Percentiles rank a stretch among this genome's conserved stretches.
These are phyloP conservation scores for Leavenworthia alabamica DNA, from an alignment of 345 rosid genomes.

Conservation along the genomic window DNA sequence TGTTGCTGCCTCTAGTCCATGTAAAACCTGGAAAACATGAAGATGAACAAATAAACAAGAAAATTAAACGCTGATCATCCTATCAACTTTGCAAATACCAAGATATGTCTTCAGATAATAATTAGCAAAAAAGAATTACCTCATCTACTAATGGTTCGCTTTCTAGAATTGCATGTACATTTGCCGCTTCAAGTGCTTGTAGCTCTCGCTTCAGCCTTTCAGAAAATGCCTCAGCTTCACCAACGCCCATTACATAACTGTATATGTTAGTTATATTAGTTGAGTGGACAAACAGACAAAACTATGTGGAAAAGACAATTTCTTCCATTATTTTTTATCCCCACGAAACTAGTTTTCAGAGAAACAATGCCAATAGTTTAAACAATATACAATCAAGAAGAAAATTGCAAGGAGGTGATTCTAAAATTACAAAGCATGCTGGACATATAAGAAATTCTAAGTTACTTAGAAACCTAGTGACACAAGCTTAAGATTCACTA, in stretches of 20 bases:
- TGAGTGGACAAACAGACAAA: not conserved
- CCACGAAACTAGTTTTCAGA: not conserved
- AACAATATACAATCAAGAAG: not conserved
- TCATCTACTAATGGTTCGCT: constrained; percentile 90
- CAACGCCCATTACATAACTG: constrained; percentile 98
- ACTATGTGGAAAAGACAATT: not conserved
- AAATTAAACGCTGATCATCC: constrained; percentile 1
- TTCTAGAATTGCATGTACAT: constrained; percentile 97
- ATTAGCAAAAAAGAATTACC: constrained; percentile 35
- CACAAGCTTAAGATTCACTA: constrained; percentile 3
- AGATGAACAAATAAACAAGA: constrained; percentile 1
- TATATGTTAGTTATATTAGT: constrained; percentile 9
- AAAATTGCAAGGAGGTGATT: not conserved
- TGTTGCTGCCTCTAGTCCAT: constrained; percentile 93
- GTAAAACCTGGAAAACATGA: constrained; percentile 56
- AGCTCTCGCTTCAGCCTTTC: constrained; percentile 97
- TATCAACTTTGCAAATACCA: not conserved
- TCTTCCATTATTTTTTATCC: not conserved
- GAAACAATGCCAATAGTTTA: not conserved
- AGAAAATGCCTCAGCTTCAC: constrained; percentile 98
- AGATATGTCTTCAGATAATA: not conserved
- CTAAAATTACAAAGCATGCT: not conserved
- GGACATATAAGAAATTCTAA: not conserved
- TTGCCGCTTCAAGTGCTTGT: constrained; percentile 97
- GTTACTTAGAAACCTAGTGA: not conserved